Base-by-base conservation (phyloP, 108 stramenopile species). In the Skeletonema tropicum region DNA sequence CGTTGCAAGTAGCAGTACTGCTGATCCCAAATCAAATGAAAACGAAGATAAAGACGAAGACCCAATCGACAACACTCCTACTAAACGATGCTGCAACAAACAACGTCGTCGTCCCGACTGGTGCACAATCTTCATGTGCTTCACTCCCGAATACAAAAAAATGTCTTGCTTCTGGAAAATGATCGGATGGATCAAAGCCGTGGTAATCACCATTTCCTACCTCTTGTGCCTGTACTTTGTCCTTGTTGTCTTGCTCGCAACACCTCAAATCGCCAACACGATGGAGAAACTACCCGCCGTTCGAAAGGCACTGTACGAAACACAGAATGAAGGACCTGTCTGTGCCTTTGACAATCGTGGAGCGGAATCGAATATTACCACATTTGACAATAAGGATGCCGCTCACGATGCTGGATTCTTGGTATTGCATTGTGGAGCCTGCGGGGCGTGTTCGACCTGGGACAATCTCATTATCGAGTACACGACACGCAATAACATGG, bases 341-440 rank as follows among this genome's bases (percentile, higher is more conserved):
- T 89, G 88, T 67, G 88, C 88, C 23, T 89, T 84, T 57, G 76
- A 85, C 64, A 76, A 86, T 41, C 60, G 41, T 13, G 79, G 75
- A 14, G 66, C 80, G 3, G 68, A 75, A 9, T 82, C 84, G 13
- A 84, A 79, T 17, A 86, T 86, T 49, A 83, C 72, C 10, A 89
- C 88, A 10, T 89, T 89, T 66, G 62, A 29, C 2, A 72, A 79
- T 64, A 32, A 49, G 29, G 74, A 82, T 29, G 77, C 66, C 0
- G 88, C 83, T 4, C 68, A 73, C 17, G 68, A 77, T 10, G 80
- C 80, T 0, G 80, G 83, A 19, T 89, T 82, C 65, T 38, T 74
- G 13, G 62, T 89, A 8, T 39, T 86, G 6, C 87, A 88, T 31
- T 88, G 87, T 45, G 85, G 85, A 36, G 83, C 76, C 15, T 88